Percentiles rank a stretch among this genome's conserved stretches.
These are phyloP conservation scores for Daldinia eschscholtzii DNA, from an alignment of 2,329 filamentous ascomycete species.

Conservation along the genomic window DNA sequence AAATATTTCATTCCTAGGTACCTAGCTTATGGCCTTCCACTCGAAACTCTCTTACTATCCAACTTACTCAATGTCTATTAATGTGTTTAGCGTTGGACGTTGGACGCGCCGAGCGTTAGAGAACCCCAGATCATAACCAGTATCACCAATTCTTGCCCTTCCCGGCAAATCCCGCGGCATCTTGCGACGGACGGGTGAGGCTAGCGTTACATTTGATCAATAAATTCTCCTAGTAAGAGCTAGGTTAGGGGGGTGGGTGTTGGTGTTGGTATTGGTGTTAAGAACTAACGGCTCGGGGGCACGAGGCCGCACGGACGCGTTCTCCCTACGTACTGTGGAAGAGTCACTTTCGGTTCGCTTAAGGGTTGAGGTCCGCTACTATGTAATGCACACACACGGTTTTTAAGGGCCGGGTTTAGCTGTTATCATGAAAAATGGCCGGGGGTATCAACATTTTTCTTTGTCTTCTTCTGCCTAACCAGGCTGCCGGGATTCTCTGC, in stretches of 20 bases:
- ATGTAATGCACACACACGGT: neutral
- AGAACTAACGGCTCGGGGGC: neutral
- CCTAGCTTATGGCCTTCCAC: too few relatives aligned
- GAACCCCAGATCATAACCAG: neutral
- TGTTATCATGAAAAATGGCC: constrained; percentile 2
- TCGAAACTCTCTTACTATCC: too few relatives aligned
- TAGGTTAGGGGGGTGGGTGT: constrained; percentile 5
- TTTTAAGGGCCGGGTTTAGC: constrained; percentile 17
- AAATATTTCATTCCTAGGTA: too few relatives aligned
- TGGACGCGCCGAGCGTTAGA: constrained; percentile 18
- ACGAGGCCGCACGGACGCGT: constrained; percentile 29
- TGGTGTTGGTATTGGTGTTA: neutral
- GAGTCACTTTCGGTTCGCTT: constrained; percentile 25
- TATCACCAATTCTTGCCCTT: constrained; percentile 1
- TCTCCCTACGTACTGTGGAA: constrained; percentile 25
- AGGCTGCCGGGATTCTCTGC: constrained; percentile 3
- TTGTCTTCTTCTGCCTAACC: constrained; percentile 13
- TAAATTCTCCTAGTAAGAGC: constrained; percentile 20
- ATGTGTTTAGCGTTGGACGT: neutral
- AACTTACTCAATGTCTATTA: neutral
- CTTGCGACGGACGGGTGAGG: constrained; percentile 15
- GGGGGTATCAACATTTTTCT: constrained; percentile 30
- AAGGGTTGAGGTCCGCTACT: too few relatives aligned
- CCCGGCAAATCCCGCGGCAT: constrained; percentile 18
- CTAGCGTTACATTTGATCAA: constrained; percentile 3